Conservation (phyloP, 805 yeast species). For the Teunomyces aglyptinius region DNA sequence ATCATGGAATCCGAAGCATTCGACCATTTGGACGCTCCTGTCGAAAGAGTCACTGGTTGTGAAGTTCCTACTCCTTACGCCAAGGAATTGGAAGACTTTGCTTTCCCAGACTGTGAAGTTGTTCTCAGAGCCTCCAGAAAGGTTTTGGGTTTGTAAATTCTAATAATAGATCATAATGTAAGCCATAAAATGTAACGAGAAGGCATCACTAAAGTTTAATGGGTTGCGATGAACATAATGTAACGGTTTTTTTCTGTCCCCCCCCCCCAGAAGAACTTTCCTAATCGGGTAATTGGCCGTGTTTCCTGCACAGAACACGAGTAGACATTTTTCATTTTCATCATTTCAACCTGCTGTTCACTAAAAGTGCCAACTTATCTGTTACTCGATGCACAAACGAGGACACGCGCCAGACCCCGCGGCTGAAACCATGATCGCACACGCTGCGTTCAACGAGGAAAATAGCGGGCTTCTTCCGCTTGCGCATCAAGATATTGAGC, state of each 20-base stretch:
- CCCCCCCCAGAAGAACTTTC: too few relatives aligned
- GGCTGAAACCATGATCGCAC: constrained; percentile 14
- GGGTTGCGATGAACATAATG: too few relatives aligned
- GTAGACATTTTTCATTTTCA: not conserved
- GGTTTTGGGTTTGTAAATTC: constrained; percentile 65
- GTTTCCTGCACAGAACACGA: not conserved
- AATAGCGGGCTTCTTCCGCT: constrained; percentile 38
- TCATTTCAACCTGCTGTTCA: not conserved
- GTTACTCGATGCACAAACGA: constrained; percentile 20
- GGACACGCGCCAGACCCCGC: constrained; percentile 13
- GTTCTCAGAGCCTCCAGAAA: constrained; percentile 84
- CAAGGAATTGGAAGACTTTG: constrained; percentile 91
- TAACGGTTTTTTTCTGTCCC: too few relatives aligned
- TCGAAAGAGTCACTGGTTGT: constrained; percentile 98
- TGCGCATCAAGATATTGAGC: constrained; percentile 15
- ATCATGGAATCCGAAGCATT: constrained; percentile 98
- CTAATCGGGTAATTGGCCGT: not conserved
- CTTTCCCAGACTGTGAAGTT: constrained; percentile 95
- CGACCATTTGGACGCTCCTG: constrained; percentile 97
- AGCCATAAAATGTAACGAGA: not conserved
- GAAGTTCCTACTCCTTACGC: constrained; percentile 99
- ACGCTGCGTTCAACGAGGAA: constrained; percentile 28
- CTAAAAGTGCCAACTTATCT: not conserved
- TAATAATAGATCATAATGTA: not conserved
- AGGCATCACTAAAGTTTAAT: too few relatives aligned